A percentile compares a stretch with the other conserved stretches of the same genome.
Evolutionary conservation across 1,139 yeast genomes (phyloP).

Genomic region (Eremothecium gossypii): DNA sequence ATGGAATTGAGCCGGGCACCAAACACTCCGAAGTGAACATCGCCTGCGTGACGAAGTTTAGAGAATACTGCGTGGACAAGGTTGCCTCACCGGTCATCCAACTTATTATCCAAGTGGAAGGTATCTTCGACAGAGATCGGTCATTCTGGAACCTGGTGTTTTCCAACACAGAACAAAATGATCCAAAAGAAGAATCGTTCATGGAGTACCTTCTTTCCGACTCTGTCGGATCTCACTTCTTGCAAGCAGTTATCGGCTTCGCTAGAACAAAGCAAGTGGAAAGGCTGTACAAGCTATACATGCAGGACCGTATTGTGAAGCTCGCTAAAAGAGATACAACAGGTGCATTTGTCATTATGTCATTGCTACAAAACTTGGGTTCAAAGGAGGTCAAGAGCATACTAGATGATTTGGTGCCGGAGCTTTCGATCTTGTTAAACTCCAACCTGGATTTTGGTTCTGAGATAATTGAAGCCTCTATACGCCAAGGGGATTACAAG

Average conservation of each 20-base stretch:
- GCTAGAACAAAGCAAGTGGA: constrained; percentile 63
- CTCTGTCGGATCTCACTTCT: constrained; percentile 84
- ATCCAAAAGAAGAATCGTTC: constrained; percentile 65
- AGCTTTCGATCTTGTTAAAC: constrained; percentile 50
- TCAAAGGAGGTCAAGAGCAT: constrained; percentile 53
- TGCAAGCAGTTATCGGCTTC: constrained; percentile 59
- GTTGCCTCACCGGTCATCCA: constrained; percentile 86
- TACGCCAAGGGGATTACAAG: constrained; percentile 47
- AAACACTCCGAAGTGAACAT: constrained; percentile 23
- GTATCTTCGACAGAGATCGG: constrained; percentile 63
- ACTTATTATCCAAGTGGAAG: constrained; percentile 72
- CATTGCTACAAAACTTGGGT: constrained; percentile 51
- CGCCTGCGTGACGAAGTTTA: constrained; percentile 35
- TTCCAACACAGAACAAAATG: constrained; percentile 38
- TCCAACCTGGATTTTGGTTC: constrained; percentile 66
- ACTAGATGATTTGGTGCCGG: constrained; percentile 62
- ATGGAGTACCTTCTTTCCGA: constrained; percentile 79
- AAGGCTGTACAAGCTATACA: constrained; percentile 60
- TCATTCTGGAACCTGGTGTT: constrained; percentile 51
- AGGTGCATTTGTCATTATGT: constrained; percentile 77
- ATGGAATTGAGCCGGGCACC: constrained; percentile 16
- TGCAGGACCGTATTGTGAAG: constrained; percentile 63
- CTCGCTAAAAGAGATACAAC: constrained; percentile 71
- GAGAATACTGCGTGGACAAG: constrained; percentile 70
- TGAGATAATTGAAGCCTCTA: constrained; percentile 60